Evolutionary conservation across 371 early-diverging fungal genomes (phyloP).

Genomic region (Mortierella sp.): DNA sequence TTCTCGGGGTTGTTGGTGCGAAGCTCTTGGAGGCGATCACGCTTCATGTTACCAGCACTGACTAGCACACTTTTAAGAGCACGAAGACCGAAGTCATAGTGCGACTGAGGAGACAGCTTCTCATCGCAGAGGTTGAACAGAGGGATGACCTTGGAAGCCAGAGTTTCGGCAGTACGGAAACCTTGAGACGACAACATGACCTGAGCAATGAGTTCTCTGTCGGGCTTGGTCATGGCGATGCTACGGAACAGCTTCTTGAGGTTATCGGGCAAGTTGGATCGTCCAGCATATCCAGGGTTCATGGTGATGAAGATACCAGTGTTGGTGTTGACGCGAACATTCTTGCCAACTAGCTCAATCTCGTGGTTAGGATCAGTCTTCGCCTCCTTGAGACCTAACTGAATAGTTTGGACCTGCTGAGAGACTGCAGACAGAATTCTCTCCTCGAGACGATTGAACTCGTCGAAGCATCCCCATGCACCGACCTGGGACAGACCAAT

Average conservation of each 20-base stretch:
- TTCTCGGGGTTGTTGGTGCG: slow-evolving; percentile 63
- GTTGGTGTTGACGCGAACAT: slow-evolving; percentile 86
- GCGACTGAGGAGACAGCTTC: slow-evolving; percentile 95
- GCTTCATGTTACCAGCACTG: slow-evolving; percentile 97
- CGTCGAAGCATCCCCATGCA: slow-evolving; percentile 99
- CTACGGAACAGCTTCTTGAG: slow-evolving; percentile 98
- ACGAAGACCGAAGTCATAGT: slow-evolving; percentile 99
- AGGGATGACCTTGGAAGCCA: slow-evolving; percentile 97
- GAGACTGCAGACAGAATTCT: slow-evolving; percentile 98
- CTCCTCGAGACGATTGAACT: slow-evolving; percentile 99
- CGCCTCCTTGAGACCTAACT: slow-evolving; percentile 89
- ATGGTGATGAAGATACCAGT: slow-evolving; percentile 99
- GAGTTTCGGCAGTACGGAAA: slow-evolving; percentile 94
- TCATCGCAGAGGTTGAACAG: slow-evolving; percentile 96
- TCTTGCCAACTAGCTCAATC: slow-evolving; percentile 94
- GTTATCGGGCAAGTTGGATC: slow-evolving; percentile 98
- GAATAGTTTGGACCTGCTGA: slow-evolving; percentile 99
- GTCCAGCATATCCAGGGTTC: slow-evolving; percentile 99
- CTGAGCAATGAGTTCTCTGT: slow-evolving; percentile 97
- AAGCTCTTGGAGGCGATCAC: slow-evolving; percentile 80
- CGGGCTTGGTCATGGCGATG: slow-evolving; percentile 99
- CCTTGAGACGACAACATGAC: slow-evolving; percentile 99
- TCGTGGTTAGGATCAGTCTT: slow-evolving; percentile 76
- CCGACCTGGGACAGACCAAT: slow-evolving; percentile 98
- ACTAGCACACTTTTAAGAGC: slow-evolving; percentile 99